Conservation (phyloP, 495 filamentous ascomycete species). For the Penicillium roqueforti region DNA sequence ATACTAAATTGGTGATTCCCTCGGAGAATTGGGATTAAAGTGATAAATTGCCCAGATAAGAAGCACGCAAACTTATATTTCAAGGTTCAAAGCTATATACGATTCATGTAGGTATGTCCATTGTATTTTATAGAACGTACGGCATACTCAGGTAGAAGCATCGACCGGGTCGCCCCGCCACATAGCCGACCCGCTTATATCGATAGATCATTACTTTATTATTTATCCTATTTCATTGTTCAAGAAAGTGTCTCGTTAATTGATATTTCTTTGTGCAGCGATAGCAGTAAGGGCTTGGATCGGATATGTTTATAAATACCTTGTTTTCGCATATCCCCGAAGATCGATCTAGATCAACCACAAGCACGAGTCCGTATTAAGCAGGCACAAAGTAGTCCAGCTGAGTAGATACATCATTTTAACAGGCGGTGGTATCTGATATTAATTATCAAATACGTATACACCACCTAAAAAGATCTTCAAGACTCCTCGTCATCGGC, state of each 20-base stretch:
- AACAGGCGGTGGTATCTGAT: not conserved
- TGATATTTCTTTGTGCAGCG: no score
- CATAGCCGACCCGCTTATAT: not conserved
- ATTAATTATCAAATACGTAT: not conserved
- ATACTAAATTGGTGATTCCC: no score
- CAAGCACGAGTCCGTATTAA: not conserved
- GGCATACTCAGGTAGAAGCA: no score
- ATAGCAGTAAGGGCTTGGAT: no score
- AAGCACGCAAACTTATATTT: no score
- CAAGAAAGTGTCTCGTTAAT: no score
- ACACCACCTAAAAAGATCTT: not conserved
- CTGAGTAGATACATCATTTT: not conserved
- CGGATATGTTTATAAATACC: no score
- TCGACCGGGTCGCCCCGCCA: not conserved
- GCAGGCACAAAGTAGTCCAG: not conserved
- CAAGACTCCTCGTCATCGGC: conserved; percentile 1
- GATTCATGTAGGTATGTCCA: no score
- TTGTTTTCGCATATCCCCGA: not conserved
- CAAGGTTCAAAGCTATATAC: no score
- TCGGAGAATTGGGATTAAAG: no score
- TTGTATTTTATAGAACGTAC: not conserved
- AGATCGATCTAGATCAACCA: not conserved
- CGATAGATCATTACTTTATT: not conserved
- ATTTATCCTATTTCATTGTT: not conserved
- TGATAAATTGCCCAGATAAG: no score